Evolutionary conservation across 2,329 filamentous ascomycete genomes (phyloP), one percentile per base, ranked within the genome.

Genomic region (Lojkania enalia): DNA sequence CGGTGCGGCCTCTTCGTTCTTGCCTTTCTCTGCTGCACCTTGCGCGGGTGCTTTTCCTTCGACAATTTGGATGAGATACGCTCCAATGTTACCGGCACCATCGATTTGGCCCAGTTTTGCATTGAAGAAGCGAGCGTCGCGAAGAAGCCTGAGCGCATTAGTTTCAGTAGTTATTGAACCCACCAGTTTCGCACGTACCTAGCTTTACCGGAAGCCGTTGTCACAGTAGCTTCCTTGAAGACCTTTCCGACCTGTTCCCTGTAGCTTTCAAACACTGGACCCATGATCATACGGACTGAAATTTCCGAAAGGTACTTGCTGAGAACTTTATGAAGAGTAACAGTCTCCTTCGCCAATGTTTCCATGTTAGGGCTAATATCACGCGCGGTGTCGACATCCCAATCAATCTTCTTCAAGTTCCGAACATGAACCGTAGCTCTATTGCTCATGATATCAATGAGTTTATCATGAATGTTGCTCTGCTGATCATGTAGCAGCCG

Each of bases 381-480:
- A 39, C 71, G 62, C 31, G 72, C 74, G 9, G 63, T 68, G 35
- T 74, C 70, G 11, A 73, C 64, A 53, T 92, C 85, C 87, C 90
- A 96, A 52, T 88, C 77, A 31, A 91, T 81, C 37, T 82, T 80
- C 63, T 81, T 85, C 75, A 96, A 85, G 18, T 83, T 81, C 62
- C 84, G 86, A 29, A 89, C 84, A 60, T 92, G 90, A 5, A 85
- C 74, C 3, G 81, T 75, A 1, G 89, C 88, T 4, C 90, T 83
- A 1, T 83, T 83, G 43, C 84, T 86, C 87, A 96, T 95, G 39
- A 96, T 96, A 54, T 95, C 90, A 14, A 95, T 87, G 1, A 96
- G 76, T 66, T 96, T 96, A 62, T 95, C 90, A 66, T 94, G 90
- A 48, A 96, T 95, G 49, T 82, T 90, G 51, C 85, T 85, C 64